Evolutionary conservation across 495 filamentous ascomycete genomes (phyloP).

Genomic region (Penicillium herquei): DNA sequence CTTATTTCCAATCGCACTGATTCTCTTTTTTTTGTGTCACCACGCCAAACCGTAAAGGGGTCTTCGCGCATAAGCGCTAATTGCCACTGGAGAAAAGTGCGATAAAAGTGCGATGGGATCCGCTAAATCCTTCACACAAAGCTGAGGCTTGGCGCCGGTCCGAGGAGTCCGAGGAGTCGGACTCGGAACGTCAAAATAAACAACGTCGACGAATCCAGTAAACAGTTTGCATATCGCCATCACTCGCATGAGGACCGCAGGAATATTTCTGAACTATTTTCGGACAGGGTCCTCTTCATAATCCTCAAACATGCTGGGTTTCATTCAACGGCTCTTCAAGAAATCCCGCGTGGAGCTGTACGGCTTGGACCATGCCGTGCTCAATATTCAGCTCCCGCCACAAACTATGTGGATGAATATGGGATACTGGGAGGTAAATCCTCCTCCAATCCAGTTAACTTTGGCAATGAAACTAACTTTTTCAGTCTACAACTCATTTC

Average conservation of each 20-base stretch:
- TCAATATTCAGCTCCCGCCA: slow-evolving; percentile 14
- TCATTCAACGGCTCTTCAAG: not conserved
- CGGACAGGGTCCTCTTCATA: not conserved
- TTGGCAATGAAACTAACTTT: not conserved
- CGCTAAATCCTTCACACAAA: not conserved
- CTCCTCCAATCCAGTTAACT: no score
- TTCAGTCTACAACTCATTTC: slow-evolving; percentile 29
- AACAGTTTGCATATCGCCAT: no score
- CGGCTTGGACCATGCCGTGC: slow-evolving; percentile 18
- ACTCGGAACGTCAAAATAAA: not conserved
- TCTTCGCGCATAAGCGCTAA: no score
- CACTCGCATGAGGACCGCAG: no score
- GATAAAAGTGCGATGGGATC: not conserved
- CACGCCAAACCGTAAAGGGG: no score
- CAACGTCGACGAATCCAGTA: no score
- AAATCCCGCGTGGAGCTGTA: slow-evolving; percentile 7
- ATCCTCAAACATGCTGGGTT: not conserved
- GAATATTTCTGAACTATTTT: no score
- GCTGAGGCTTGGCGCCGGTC: not conserved
- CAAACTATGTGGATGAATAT: slow-evolving; percentile 23
- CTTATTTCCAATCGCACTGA: no score
- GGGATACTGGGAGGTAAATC: slow-evolving; percentile 18
- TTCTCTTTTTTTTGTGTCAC: no score
- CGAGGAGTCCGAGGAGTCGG: not conserved
- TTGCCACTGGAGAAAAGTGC: no score